A percentile compares a stretch with the other conserved stretches of the same genome.
These are phyloP conservation scores for Piloderma croceum DNA, from an alignment of 768 basidiomycete genomes.

Conservation along the genomic window DNA sequence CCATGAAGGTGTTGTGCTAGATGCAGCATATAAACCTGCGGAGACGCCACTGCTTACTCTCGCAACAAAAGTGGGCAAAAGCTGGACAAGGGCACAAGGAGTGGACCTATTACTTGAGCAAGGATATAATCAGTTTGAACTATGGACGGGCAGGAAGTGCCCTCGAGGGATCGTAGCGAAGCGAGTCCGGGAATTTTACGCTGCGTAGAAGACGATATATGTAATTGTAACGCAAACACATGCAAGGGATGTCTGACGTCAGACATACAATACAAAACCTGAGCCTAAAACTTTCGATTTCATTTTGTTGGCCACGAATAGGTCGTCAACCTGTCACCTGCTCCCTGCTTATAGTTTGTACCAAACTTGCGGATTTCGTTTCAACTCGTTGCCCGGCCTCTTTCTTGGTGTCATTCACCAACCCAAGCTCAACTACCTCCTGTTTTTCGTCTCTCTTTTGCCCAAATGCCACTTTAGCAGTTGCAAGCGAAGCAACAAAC, in stretches of 20 bases:
- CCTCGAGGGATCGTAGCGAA: constrained; percentile 44
- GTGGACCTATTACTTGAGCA: constrained; percentile 86
- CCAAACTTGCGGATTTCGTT: too few relatives aligned
- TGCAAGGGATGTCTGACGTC: too few relatives aligned
- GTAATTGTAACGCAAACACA: neutral
- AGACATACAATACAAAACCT: too few relatives aligned
- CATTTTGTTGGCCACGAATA: too few relatives aligned
- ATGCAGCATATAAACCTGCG: constrained; percentile 92
- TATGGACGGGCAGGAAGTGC: constrained; percentile 70
- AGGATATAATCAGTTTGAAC: constrained; percentile 77
- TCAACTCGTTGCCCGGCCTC: too few relatives aligned
- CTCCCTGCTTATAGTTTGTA: too few relatives aligned
- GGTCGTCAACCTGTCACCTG: too few relatives aligned
- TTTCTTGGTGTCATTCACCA: too few relatives aligned
- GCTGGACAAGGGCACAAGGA: constrained; percentile 72
- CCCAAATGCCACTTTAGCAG: too few relatives aligned
- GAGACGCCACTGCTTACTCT: constrained; percentile 74
- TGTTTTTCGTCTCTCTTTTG: too few relatives aligned
- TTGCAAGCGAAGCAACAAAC: too few relatives aligned
- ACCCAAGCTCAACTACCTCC: too few relatives aligned
- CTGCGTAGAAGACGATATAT: constrained; percentile 5
- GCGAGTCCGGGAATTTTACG: constrained; percentile 45
- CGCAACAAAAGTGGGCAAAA: constrained; percentile 41
- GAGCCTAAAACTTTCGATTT: neutral
- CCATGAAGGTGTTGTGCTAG: constrained; percentile 69